These are phyloP conservation scores for Nakazawaea siamensis DNA, from an alignment of 805 yeast species.

Conservation along the genomic window DNA sequence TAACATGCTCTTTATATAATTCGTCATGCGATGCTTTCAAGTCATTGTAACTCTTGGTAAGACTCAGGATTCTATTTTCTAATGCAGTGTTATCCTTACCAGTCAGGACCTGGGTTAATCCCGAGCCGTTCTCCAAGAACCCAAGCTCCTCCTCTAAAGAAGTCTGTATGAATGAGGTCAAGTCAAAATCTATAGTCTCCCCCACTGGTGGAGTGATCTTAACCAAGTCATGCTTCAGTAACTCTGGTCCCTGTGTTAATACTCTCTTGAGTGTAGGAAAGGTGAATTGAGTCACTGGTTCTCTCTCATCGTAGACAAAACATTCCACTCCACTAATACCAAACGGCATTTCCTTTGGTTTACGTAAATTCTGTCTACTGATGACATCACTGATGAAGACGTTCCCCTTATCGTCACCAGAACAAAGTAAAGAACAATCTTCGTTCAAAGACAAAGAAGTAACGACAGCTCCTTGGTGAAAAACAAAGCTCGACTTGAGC, in stretches of 20 bases:
- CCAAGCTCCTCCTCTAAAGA: conserved; percentile 44
- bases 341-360: conserved; percentile 31
- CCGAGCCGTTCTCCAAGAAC: conserved; percentile 28
- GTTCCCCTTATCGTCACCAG: conserved; percentile 71
- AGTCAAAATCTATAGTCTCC: conserved; percentile 19
- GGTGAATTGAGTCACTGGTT: not conserved
- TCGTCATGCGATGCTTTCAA: conserved; percentile 54
- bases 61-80: conserved; percentile 35
- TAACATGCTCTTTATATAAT: conserved; percentile 41
- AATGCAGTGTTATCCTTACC: conserved; percentile 14
- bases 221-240: conserved; percentile 34
- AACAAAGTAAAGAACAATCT: conserved; percentile 65
- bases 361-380: conserved; percentile 59
- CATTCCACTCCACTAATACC: conserved; percentile 18
- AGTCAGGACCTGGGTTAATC: not conserved
- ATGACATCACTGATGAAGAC: conserved; percentile 60
- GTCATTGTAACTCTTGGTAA: conserved; percentile 53
- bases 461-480: conserved; percentile 36
- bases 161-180: conserved; percentile 39
- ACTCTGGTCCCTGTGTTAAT: conserved; percentile 30
- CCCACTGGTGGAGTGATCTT: conserved; percentile 19
- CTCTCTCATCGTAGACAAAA: not conserved
- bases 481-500: conserved; percentile 41
- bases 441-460: conserved; percentile 52
- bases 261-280: conserved; percentile 64